Percentiles rank a stretch among this genome's conserved stretches.
phyloP scores from a whole-genome alignment of 176 grass and related monocot genomes.

The Carex cristatella region DNA sequence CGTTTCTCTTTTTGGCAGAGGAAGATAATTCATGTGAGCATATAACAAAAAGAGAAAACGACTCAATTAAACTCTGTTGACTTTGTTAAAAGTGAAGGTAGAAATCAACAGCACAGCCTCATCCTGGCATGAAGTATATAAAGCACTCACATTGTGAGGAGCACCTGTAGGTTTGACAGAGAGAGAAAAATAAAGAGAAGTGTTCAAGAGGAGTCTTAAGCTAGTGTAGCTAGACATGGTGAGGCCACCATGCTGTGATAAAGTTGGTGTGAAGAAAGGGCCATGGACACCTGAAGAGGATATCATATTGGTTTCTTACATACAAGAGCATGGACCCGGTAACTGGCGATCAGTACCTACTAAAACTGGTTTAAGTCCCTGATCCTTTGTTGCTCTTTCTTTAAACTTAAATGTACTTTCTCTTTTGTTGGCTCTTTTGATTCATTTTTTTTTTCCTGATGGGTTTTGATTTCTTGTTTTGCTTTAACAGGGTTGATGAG shows the following conservation, averaged over 20 bases:
- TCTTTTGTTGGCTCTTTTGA: slow-evolving; percentile 12
- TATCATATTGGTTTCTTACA: slow-evolving; percentile 80
- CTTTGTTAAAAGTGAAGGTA: slow-evolving; percentile 26
- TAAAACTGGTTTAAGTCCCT: slow-evolving; percentile 46
- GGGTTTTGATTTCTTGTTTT: not conserved
- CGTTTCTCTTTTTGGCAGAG: slow-evolving; percentile 14
- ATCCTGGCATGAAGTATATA: slow-evolving; percentile 20
- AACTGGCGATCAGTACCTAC: slow-evolving; percentile 76
- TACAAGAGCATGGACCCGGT: slow-evolving; percentile 80
- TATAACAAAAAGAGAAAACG: slow-evolving; percentile 19
- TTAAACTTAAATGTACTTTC: slow-evolving; percentile 13
- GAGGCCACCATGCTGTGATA: slow-evolving; percentile 90
- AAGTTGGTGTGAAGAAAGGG: slow-evolving; percentile 83
- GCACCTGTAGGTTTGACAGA: slow-evolving; percentile 1
- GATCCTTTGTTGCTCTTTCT: not conserved
- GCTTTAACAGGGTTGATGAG: slow-evolving; percentile 10
- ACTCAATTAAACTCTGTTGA: slow-evolving; percentile 21
- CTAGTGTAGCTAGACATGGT: slow-evolving; percentile 40
- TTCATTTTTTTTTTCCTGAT: slow-evolving; percentile 9
- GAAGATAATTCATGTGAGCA: slow-evolving; percentile 30
- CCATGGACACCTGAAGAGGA: slow-evolving; percentile 96
- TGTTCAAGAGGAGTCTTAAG: not conserved
- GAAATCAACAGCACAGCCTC: not conserved
- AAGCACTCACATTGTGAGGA: not conserved
- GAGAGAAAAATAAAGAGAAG: not conserved